Evolutionary conservation across 371 early-diverging fungal species (phyloP), one percentile per base, ranked within the genome.

Genomic region (Rhizopus arrhizus): DNA sequence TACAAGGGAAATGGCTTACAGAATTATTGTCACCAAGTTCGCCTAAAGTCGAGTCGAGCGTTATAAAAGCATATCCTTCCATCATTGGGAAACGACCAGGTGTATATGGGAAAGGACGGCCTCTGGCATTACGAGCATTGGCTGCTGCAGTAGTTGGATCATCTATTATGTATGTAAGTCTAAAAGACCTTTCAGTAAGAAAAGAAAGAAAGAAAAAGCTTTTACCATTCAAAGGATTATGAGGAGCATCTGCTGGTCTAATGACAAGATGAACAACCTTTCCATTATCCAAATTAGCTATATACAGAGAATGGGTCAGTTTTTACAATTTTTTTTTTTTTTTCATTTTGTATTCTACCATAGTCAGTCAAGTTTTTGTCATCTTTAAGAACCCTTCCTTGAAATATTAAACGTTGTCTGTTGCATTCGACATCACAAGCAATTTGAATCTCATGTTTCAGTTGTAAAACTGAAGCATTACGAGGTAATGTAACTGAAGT

Each of bases 191-290:
- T 22, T 22, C 22, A 22, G 12, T 13, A 47, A 48, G 15, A 34
- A 36, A 16, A 43, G 15, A 34, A 50, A 13, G 31, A 28, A 38
- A 46, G 49, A 53, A 35, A 48, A 10, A 41, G 31, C 28, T 12
- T 34, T 62, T 79, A 85, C 85, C 84, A 69, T 82, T 82, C 12
- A 64, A 42, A 31, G 71, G 79, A 59, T 81, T 85, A 12, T 66
- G 65, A 16, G 83, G 85, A 10, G 78, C 82, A 66, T 81, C 83
- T 3, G 65, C 61, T 29, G 85, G 84, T 38, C 85, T 68, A 22
- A 84, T 75, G n/a, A 85, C 85, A 40, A 85, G 74, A 62, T 85
- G 85, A 46, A 85, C 66, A 11, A 84, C 83, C 53, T 84, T 81
- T 36, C 85, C 85, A 58, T 82, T 75, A 53, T 82, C 79, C 40